Evolutionary conservation across 176 grass and related monocot genomes (phyloP).

Genomic region (Triticum monococcum): DNA sequence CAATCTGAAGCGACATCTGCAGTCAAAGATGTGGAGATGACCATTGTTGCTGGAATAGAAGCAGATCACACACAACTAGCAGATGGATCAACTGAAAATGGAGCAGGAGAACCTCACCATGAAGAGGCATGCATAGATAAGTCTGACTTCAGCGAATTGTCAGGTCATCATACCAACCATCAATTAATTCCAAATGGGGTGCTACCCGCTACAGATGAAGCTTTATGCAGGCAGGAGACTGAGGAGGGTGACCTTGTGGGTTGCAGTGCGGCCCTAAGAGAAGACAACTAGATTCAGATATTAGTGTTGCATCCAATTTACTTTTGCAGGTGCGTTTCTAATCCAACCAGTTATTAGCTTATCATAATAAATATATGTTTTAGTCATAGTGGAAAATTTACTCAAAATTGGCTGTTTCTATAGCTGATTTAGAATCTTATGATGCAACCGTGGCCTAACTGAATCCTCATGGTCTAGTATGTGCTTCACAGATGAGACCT

Average conservation of each 20-base stretch:
- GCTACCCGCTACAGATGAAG: conserved; percentile 31
- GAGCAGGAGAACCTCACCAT: neutral
- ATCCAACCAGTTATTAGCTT: neutral
- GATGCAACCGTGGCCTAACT: neutral
- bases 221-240: conserved; percentile 12
- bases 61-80: conserved; percentile 29
- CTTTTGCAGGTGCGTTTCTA: conserved; percentile 56
- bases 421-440: conserved; percentile 7
- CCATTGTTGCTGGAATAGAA: neutral
- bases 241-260: conserved; percentile 22
- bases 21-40: conserved; percentile 1
- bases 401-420: conserved; percentile 9
- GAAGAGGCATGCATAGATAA: conserved; percentile 23
- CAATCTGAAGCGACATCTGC: conserved; percentile 26
- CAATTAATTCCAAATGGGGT: conserved; percentile 33
- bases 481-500: neutral
- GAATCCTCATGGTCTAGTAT: neutral
- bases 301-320: conserved; percentile 44
- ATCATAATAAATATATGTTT: neutral
- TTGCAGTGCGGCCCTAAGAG: conserved; percentile 29
- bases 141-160: conserved; percentile 7
- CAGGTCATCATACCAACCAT: conserved; percentile 1
- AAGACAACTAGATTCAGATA: conserved; percentile 43
- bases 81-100: conserved; percentile 19
- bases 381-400: neutral